These are phyloP conservation scores for Talaromyces adpressus DNA, from an alignment of 495 filamentous ascomycete genomes.

Conservation along the genomic window DNA sequence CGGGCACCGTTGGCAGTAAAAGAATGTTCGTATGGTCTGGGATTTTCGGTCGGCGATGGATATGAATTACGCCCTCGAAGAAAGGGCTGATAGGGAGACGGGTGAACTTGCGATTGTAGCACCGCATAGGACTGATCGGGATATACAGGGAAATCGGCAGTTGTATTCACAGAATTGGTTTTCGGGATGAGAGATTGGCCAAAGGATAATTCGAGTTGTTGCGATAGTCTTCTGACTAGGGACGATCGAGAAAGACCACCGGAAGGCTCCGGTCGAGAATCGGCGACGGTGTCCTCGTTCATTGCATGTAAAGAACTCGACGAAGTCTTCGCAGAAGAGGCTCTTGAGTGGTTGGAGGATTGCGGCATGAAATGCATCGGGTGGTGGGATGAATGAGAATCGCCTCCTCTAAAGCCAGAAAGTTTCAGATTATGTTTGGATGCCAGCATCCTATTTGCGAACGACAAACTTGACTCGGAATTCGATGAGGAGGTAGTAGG, in stretches of 20 bases:
- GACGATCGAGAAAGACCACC: constrained; percentile 19
- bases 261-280: constrained; percentile 29
- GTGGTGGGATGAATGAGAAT: constrained; percentile 22
- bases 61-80: constrained; percentile 35
- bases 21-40: constrained; percentile 21
- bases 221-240: constrained; percentile 22
- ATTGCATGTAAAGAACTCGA: constrained; percentile 41
- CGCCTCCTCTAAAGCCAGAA: neutral
- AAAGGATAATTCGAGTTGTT: constrained; percentile 17
- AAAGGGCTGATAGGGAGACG: constrained; percentile 31
- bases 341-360: constrained; percentile 25
- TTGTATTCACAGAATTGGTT: constrained; percentile 1
- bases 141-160: constrained; percentile 40
- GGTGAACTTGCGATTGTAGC: constrained; percentile 42
- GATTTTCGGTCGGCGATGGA: constrained; percentile 29
- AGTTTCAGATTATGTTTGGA: constrained; percentile 6
- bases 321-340: constrained; percentile 37
- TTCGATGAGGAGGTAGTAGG: neutral
- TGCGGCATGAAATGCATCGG: constrained; percentile 31
- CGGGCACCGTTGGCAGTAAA: constrained; percentile 19
- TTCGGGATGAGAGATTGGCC: constrained; percentile 1
- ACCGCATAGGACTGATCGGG: constrained; percentile 48
- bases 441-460: constrained; percentile 10
- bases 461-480: constrained; percentile 6
- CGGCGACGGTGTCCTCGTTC: constrained; percentile 37